Evolutionary conservation across 768 basidiomycete species (phyloP).

Genomic region (Tubosaeta brunneosetosa): DNA sequence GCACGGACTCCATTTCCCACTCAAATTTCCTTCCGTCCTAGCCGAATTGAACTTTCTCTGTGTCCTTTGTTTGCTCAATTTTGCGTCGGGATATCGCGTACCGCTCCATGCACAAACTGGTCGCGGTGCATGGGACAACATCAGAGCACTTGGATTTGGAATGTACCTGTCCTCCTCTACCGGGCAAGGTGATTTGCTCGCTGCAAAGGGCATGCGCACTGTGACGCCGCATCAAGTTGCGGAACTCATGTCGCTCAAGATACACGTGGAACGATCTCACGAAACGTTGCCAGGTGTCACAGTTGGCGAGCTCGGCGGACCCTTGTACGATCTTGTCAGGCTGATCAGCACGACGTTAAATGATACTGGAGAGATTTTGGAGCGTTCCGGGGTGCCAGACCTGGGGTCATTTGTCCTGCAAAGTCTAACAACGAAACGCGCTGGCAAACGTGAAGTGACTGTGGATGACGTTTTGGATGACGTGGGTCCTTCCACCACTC

Average conservation of each 20-base stretch:
- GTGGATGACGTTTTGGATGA: constrained; percentile 61
- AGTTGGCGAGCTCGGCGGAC: constrained; percentile 74
- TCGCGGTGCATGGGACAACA: constrained; percentile 81
- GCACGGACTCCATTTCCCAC: constrained; percentile 73
- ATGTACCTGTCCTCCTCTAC: constrained; percentile 63
- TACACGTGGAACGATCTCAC: constrained; percentile 70
- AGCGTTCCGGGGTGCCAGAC: constrained; percentile 56
- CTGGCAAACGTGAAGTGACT: constrained; percentile 30
- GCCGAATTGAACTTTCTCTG: constrained; percentile 83
- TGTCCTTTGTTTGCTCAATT: constrained; percentile 74
- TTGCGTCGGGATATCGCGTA: constrained; percentile 75
- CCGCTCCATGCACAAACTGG: constrained; percentile 68
- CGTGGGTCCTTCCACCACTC: constrained; percentile 37
- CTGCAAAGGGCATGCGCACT: constrained; percentile 59
- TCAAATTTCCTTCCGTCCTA: constrained; percentile 67
- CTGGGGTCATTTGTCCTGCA: constrained; percentile 74
- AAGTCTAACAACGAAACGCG: constrained; percentile 45
- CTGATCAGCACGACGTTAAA: constrained; percentile 59
- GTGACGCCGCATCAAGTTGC: constrained; percentile 58
- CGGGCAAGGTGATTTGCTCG: constrained; percentile 53
- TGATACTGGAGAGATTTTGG: constrained; percentile 67
- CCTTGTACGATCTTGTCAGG: constrained; percentile 66
- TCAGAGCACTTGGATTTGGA: constrained; percentile 68
- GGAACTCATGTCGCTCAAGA: constrained; percentile 63
- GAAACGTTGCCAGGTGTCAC: constrained; percentile 61